These are phyloP conservation scores for Uromyces viciae-fabae DNA, from an alignment of 1,284 basidiomycete genomes.

Conservation along the genomic window DNA sequence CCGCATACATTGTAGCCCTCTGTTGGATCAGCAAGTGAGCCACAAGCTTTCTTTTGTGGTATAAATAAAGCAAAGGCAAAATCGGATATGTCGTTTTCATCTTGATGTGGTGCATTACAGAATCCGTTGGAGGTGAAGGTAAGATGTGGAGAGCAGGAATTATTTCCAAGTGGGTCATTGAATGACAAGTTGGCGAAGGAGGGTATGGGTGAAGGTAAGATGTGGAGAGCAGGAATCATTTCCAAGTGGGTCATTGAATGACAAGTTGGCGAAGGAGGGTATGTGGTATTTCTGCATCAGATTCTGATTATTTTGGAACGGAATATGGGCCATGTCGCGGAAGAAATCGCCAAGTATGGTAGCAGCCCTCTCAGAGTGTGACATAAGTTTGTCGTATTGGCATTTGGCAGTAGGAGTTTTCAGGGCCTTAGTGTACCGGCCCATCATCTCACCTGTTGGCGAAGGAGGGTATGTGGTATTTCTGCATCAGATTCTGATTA, in stretches of 20 bases:
- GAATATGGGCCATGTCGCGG: background rate
- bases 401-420: background rate
- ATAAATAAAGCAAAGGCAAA: slow-evolving; percentile 21
- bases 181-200: slow-evolving; percentile 1
- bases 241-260: too few relatives aligned
- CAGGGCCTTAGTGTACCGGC: background rate
- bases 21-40: background rate
- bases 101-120: background rate
- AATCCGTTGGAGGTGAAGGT: background rate
- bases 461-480: too few relatives aligned
- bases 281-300: background rate
- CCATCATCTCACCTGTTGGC: background rate
- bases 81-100: background rate
- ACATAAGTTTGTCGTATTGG: background rate
- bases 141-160: background rate
- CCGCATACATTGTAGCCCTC: background rate
- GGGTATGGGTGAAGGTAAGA: too few relatives aligned
- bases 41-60: background rate
- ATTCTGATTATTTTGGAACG: background rate
- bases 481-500: background rate
- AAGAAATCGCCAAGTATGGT: background rate
- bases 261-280: too few relatives aligned
- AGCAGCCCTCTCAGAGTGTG: background rate
- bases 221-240: too few relatives aligned
- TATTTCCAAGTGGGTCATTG: background rate